Conservation (phyloP, 2,329 filamentous ascomycete species). For the Aureobasidium sp. region DNA sequence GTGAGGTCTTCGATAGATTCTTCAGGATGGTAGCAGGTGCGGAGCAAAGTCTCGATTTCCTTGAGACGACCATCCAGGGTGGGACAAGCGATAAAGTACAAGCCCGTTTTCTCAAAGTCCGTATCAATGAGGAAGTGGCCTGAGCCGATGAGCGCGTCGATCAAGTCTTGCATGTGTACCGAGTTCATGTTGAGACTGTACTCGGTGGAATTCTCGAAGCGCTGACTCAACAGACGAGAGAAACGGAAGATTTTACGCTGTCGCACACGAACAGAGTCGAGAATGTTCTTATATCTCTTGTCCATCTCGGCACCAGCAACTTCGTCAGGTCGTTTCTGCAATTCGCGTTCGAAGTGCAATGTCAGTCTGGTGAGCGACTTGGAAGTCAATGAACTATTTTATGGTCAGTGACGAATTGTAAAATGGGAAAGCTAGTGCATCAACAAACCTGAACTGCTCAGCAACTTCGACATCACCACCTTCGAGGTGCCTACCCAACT, state of each 20-base stretch:
- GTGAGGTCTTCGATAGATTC: constrained; percentile 62
- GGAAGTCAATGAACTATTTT: constrained; percentile 62
- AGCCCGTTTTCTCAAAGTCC: constrained; percentile 52
- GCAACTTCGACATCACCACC: constrained; percentile 93
- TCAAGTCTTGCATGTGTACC: constrained; percentile 64
- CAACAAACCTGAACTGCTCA: constrained; percentile 63
- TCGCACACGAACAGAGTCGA: constrained; percentile 91
- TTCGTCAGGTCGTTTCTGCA: constrained; percentile 77
- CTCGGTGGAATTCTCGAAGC: constrained; percentile 94
- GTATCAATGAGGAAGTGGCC: constrained; percentile 83
- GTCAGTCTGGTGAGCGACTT: constrained; percentile 85
- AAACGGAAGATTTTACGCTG: constrained; percentile 96
- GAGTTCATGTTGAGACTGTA: constrained; percentile 72
- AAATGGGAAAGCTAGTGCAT: not conserved
- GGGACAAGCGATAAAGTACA: constrained; percentile 78
- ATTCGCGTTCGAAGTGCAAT: constrained; percentile 82
- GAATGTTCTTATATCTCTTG: constrained; percentile 88
- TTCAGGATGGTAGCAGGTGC: constrained; percentile 64
- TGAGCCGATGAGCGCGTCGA: constrained; percentile 69
- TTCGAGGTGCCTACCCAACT: constrained; percentile 83
- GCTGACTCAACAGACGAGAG: constrained; percentile 77
- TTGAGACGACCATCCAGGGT: constrained; percentile 64
- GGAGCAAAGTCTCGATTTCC: constrained; percentile 78
- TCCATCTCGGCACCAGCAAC: constrained; percentile 75
- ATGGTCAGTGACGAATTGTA: not conserved